These are phyloP conservation scores for Ogataea pilisensis DNA, from an alignment of 805 yeast genomes.

Conservation along the genomic window DNA sequence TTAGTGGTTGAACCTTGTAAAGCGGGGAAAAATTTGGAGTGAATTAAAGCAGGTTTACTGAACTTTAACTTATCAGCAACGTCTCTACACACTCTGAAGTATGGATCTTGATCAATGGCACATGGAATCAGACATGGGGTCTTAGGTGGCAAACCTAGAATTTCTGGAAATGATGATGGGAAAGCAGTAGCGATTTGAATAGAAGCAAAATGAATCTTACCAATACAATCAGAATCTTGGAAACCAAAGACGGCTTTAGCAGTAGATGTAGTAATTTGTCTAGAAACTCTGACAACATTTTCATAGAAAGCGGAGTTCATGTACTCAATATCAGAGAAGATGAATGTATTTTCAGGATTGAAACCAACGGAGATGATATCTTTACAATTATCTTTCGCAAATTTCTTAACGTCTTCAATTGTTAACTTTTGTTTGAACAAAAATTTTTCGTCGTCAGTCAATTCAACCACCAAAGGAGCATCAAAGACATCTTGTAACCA, in stretches of 20 bases:
- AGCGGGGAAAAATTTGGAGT: slow-evolving; percentile 97
- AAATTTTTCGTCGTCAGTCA: slow-evolving; percentile 97
- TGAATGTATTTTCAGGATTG: slow-evolving; percentile 90
- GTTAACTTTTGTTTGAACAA: slow-evolving; percentile 87
- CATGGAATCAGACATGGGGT: slow-evolving; percentile 97
- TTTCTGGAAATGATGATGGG: slow-evolving; percentile 93
- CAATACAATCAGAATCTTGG: slow-evolving; percentile 91
- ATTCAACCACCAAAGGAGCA: slow-evolving; percentile 87
- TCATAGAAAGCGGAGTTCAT: slow-evolving; percentile 95
- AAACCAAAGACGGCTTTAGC: slow-evolving; percentile 97
- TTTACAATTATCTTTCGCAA: slow-evolving; percentile 78
- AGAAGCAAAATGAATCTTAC: slow-evolving; percentile 91
- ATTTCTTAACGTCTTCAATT: slow-evolving; percentile 80
- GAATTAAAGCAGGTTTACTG: slow-evolving; percentile 87
- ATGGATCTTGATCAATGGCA: slow-evolving; percentile 99
- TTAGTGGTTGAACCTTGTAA: slow-evolving; percentile 93
- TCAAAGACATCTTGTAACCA: slow-evolving; percentile 99
- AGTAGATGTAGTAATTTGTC: slow-evolving; percentile 95
- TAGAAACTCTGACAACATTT: slow-evolving; percentile 84
- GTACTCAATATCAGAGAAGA: slow-evolving; percentile 87
- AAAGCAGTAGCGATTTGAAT: slow-evolving; percentile 95
- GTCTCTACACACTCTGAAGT: slow-evolving; percentile 95
- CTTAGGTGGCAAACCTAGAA: slow-evolving; percentile 78
- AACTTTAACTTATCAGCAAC: slow-evolving; percentile 91
- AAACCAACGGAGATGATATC: slow-evolving; percentile 95